Base-by-base conservation (phyloP, 202 grass and related monocot genomes). In the Setaria viridis region DNA sequence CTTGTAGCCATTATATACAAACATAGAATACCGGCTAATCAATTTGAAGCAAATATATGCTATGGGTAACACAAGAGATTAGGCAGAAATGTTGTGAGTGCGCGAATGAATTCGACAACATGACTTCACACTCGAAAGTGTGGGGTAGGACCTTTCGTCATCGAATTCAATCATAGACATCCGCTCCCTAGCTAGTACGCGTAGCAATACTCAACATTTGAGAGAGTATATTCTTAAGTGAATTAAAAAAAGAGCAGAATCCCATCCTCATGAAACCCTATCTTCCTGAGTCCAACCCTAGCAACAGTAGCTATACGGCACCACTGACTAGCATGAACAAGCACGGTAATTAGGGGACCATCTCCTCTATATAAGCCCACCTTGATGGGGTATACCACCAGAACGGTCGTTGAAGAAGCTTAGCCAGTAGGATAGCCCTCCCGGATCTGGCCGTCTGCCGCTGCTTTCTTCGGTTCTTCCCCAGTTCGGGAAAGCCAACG, bases 341-440 rank as follows among this genome's bases (percentile, higher is more conserved):
- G 13, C 7, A 46, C 29, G 45, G 34, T 9, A 34, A 59, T 58
- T 7, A 64, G 55, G 57, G 68, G 46, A 33, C 73, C 80, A 62
- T 75, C 45, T 32, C 16, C n/a, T 69, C 50, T 90, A 87, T 90
- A 87, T 87, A 90, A 90, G 17, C 15, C 45, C 60, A 15, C 63
- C 64, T 50, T 51, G 34, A 54, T 62, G 54, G 48, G 74, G 32
- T 29, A 79, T 20, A 67, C 54, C 34, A 48, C 70, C 68, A 62
- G 60, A 73, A 51, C 11, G 19, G 19, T 5, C 39, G 39, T 48
- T 37, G 70, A 30, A 48, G 70, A 77, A 62, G 84, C 60, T 17
- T 32, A 58, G 10, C 42, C 54, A 83, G 41, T 67, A 86, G 83
- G 47, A 79, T 75, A 83, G 69, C 68, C 2, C 34, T 69, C 68